A percentile compares a stretch with the other conserved stretches of the same genome.
These are phyloP conservation scores for Crithidia acanthocephali DNA, from an alignment of 208 protist genomes.

Conservation along the genomic window DNA sequence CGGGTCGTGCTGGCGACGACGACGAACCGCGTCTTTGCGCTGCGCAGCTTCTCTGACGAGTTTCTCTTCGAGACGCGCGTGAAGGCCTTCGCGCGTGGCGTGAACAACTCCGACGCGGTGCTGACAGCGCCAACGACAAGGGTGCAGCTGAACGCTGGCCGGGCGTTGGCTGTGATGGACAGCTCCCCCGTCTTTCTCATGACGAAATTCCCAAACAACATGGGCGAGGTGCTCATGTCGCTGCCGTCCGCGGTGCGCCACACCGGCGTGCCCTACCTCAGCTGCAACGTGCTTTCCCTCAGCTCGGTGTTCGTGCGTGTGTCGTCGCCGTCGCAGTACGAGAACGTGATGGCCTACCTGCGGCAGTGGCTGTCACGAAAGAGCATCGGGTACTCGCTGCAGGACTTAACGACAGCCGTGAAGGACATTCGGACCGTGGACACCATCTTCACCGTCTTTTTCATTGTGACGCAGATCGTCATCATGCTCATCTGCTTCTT, in stretches of 20 bases:
- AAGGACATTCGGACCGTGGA: slow-evolving; percentile 37
- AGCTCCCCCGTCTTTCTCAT: slow-evolving; percentile 47
- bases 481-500: slow-evolving; percentile 95
- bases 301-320: slow-evolving; percentile 20
- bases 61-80: slow-evolving; percentile 17
- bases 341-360: slow-evolving; percentile 15
- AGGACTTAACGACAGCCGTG: slow-evolving; percentile 34
- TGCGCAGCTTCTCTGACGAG: slow-evolving; percentile 7
- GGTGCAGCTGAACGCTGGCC: background rate
- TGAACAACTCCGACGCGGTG: slow-evolving; percentile 3
- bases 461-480: slow-evolving; percentile 85
- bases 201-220: slow-evolving; percentile 43
- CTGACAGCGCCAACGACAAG: background rate
- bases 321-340: slow-evolving; percentile 19
- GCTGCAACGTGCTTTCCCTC: slow-evolving; percentile 18
- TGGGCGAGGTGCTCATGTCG: slow-evolving; percentile 36
- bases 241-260: slow-evolving; percentile 17
- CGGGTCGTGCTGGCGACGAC: slow-evolving; percentile 39
- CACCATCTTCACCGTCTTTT: slow-evolving; percentile 87
- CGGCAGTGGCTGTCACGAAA: slow-evolving; percentile 10
- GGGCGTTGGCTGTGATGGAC: slow-evolving; percentile 31
- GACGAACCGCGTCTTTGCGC: slow-evolving; percentile 26
- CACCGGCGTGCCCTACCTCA: slow-evolving; percentile 30
- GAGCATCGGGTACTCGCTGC: slow-evolving; percentile 4
- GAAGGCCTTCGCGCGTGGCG: background rate